Evolutionary conservation across 1,284 basidiomycete genomes (phyloP), one percentile per base, ranked within the genome.

Genomic region (Papiliotrema fonsecae): DNA sequence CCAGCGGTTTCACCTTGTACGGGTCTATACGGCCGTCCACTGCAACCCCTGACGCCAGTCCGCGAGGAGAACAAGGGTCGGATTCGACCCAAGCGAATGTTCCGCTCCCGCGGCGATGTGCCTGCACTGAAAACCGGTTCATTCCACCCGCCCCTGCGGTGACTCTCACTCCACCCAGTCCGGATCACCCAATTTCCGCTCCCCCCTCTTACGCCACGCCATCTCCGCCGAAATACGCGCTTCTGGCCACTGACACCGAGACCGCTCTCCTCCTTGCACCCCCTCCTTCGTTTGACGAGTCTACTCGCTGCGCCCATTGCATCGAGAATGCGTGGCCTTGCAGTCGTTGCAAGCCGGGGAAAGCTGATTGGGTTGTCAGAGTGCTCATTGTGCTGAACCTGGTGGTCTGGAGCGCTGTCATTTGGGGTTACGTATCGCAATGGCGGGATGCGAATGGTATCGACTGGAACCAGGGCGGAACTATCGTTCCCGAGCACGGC

Each of bases 221-320:
- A 26, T 50, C 48, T n/a, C 48, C 48, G 16, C 48, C 48, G 9
- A 50, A 50, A 28, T 50, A 50, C 48, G 34, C 42, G 10, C 6
- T 31, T 6, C 5, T 44, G 32, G 42, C 48, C 13, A 7, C 13
- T 18, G 11, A 19, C 10, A 4, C 14, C 16, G 48, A 50, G 19
- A 50, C 35, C 3, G 28, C 48, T 6, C 48, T 50, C 13, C 42
- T 44, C 16, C 34, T 50, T 4, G 48, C 42, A 4, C 48, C 48
- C 3, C 48, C 48, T 6, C 48, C 48, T 6, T n/a, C 48, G 13
- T 50, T 50, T 35, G 11, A 19, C 25, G 30, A 50, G 30, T 21
- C 48, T 6, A 45, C 26, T 3, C 30, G n/a, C 11, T 42, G 40
- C 25, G 16, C 11, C 10, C 9, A 27, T 6, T 49, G 47, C 35